phyloP scores from a whole-genome alignment of 371 early-diverging fungal species.

The Mucor racemosus region DNA sequence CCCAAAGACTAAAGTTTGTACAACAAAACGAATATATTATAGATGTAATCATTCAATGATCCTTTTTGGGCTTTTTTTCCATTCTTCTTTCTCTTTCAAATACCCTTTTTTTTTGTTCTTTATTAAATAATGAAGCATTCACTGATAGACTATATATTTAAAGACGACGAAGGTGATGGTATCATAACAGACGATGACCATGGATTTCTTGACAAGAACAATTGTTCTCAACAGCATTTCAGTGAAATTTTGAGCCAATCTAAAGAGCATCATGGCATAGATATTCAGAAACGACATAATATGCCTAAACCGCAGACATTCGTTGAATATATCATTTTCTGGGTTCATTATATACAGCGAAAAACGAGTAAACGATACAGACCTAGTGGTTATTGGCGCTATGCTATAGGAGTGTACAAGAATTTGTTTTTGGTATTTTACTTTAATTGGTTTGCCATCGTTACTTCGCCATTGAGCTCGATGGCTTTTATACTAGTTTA shows the following conservation, averaged over 20 bases:
- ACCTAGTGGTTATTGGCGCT: conserved; percentile 33
- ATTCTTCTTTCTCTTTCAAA: background rate
- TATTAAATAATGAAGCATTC: conserved; percentile 8
- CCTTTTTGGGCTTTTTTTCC: background rate
- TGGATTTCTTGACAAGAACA: background rate
- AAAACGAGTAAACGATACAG: conserved; percentile 2
- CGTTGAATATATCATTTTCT: conserved; percentile 13
- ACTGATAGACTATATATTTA: background rate
- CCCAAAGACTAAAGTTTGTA: background rate
- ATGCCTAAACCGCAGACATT: conserved; percentile 4
- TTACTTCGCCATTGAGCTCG: conserved; percentile 39
- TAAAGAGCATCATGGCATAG: background rate
- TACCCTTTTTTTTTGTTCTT: background rate
- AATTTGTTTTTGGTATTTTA: conserved; percentile 40
- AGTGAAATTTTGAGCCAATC: conserved; percentile 1
- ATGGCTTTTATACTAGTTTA: conserved; percentile 30
- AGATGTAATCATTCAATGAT: background rate
- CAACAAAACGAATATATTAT: background rate
- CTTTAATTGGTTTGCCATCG: conserved; percentile 35
- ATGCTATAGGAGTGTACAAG: conserved; percentile 30
- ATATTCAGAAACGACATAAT: background rate
- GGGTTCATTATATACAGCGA: background rate
- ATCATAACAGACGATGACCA: background rate
- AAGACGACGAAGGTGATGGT: background rate
- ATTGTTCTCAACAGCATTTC: conserved; percentile 8